A percentile compares a stretch with the other conserved stretches of the same genome.
phyloP scores from a whole-genome alignment of 345 rosid genomes.

The Raphanus sativus region DNA sequence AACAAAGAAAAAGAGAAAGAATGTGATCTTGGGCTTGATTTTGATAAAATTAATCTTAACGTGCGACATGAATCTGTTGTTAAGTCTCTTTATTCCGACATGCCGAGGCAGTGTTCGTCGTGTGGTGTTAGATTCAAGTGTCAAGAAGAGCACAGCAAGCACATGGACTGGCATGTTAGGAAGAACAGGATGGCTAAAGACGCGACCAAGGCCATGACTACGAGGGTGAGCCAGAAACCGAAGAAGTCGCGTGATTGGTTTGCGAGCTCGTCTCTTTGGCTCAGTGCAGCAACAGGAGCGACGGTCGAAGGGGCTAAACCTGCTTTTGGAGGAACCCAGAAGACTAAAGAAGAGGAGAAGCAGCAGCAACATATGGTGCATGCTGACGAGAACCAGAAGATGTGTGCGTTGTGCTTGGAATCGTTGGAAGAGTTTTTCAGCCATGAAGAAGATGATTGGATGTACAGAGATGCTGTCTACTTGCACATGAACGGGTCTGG shows the following conservation, averaged over 20 bases:
- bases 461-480: constrained; percentile 46
- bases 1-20: not conserved
- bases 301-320: not conserved
- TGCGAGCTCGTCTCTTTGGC: constrained; percentile 19
- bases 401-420: constrained; percentile 42
- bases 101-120: constrained; percentile 44
- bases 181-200: constrained; percentile 33
- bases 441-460: constrained; percentile 53
- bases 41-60: constrained; percentile 28
- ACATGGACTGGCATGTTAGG: constrained; percentile 52
- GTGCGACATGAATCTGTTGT: constrained; percentile 39
- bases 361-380: constrained; percentile 1
- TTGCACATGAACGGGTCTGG: constrained; percentile 36
- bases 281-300: constrained; percentile 18
- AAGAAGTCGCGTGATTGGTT: constrained; percentile 29
- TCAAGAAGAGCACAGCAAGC: constrained; percentile 44
- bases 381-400: constrained; percentile 38
- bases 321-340: not conserved
- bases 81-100: constrained; percentile 34
- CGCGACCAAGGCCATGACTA: not conserved
- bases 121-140: constrained; percentile 43
- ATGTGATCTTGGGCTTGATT: constrained; percentile 15
- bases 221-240: not conserved
- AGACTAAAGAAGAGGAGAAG: constrained; percentile 19
- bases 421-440: constrained; percentile 49